Conservation (phyloP, 257 asterid genomes). For the Craterostigma plantagineum region DNA sequence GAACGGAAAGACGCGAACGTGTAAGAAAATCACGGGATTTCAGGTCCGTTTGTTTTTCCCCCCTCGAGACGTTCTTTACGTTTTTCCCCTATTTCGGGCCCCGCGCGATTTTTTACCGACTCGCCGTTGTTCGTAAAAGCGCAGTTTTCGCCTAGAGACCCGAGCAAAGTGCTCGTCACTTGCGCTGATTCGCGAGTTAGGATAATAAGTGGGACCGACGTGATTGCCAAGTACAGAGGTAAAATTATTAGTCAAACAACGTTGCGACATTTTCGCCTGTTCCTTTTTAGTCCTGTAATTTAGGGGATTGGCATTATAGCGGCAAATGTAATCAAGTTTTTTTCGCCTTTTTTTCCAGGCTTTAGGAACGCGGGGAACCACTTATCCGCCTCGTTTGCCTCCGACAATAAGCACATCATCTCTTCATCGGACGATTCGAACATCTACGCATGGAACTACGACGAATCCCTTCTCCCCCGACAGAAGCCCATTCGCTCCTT, state of each 20-base stretch:
- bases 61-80: neutral
- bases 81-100: neutral
- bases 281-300: too few relatives aligned
- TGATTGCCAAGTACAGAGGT: slow-evolving; percentile 72
- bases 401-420: slow-evolving; percentile 56
- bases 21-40: slow-evolving; percentile 74
- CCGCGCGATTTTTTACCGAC: slow-evolving; percentile 17
- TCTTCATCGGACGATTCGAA: slow-evolving; percentile 71
- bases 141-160: slow-evolving; percentile 75
- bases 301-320: too few relatives aligned
- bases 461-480: slow-evolving; percentile 13
- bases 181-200: slow-evolving; percentile 79
- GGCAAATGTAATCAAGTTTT: too few relatives aligned
- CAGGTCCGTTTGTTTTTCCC: slow-evolving; percentile 77
- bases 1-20: slow-evolving; percentile 51
- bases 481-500: slow-evolving; percentile 33
- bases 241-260: neutral
- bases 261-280: too few relatives aligned
- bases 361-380: slow-evolving; percentile 45
- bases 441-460: slow-evolving; percentile 56
- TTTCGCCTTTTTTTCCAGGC: slow-evolving; percentile 25
- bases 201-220: slow-evolving; percentile 44
- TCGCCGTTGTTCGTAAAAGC: slow-evolving; percentile 13
- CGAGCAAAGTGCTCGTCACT: slow-evolving; percentile 64
- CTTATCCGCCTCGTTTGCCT: slow-evolving; percentile 46